Percentiles rank a stretch among this genome's conserved stretches.
Conservation (phyloP, 768 basidiomycete species). For the Lactifluus pinguis region DNA sequence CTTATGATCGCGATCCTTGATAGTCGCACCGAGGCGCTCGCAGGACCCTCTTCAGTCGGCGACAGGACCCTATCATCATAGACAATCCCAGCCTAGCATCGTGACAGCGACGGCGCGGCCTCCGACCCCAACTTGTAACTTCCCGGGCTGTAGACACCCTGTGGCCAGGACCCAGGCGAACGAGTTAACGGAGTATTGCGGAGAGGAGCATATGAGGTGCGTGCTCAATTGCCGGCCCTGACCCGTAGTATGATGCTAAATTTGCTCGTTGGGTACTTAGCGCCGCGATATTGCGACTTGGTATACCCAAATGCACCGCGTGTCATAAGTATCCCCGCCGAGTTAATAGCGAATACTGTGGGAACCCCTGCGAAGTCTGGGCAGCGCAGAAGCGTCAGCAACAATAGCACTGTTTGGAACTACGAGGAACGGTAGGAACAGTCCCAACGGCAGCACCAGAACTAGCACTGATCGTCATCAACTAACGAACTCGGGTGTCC, state of each 20-base stretch:
- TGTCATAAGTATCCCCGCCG: slow-evolving; percentile 1
- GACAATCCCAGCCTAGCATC: neutral
- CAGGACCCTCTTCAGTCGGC: neutral
- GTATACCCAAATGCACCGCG: neutral
- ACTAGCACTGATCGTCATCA: neutral
- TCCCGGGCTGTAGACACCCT: neutral
- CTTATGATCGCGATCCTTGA: neutral
- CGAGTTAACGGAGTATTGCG: slow-evolving; percentile 5
- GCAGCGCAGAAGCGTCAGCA: neutral
- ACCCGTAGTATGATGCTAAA: neutral
- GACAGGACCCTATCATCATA: neutral
- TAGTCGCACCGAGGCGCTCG: neutral
- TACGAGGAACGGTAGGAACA: neutral
- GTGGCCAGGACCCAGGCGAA: neutral
- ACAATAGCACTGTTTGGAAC: no score
- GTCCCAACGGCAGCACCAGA: neutral
- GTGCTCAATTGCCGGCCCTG: neutral
- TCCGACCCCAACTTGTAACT: neutral
- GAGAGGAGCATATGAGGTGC: slow-evolving; percentile 2
- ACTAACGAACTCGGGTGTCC: neutral
- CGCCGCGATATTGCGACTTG: neutral
- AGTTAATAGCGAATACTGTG: slow-evolving; percentile 1
- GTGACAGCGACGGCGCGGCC: neutral
- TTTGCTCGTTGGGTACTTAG: neutral
- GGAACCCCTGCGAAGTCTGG: slow-evolving; percentile 4